Conservation (phyloP, 805 yeast genomes). For the Saccharomycopsis fibuligera region DNA sequence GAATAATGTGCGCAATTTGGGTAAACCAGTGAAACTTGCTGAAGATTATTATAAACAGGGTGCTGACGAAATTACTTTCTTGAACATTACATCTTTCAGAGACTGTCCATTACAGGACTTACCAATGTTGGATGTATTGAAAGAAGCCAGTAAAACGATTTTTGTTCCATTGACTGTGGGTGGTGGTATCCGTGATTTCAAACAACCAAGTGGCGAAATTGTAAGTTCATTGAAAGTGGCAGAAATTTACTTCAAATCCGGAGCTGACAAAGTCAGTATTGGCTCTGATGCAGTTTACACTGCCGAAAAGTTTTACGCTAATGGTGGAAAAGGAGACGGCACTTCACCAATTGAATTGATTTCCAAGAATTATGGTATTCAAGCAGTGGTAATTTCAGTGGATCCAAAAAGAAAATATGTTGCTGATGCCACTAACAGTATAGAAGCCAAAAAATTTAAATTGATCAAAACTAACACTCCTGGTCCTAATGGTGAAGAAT, state of each 20-base stretch:
- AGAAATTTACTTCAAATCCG: slow-evolving; percentile 83
- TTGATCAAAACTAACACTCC: slow-evolving; percentile 55
- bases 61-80: slow-evolving; percentile 93
- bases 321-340: slow-evolving; percentile 57
- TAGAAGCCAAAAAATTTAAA: slow-evolving; percentile 48
- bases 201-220: slow-evolving; percentile 74
- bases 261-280: slow-evolving; percentile 96
- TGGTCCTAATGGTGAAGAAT: slow-evolving; percentile 87
- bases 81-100: slow-evolving; percentile 92
- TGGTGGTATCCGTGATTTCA: slow-evolving; percentile 91
- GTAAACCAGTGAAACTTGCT: slow-evolving; percentile 94
- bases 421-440: slow-evolving; percentile 33
- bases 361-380: slow-evolving; percentile 86
- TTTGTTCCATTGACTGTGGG: slow-evolving; percentile 98
- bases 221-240: slow-evolving; percentile 91
- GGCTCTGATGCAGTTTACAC: slow-evolving; percentile 96
- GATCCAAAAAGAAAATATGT: slow-evolving; percentile 85
- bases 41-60: slow-evolving; percentile 88
- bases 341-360: slow-evolving; percentile 88
- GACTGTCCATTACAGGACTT: slow-evolving; percentile 88
- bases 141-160: slow-evolving; percentile 75
- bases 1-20: slow-evolving; percentile 77
- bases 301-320: slow-evolving; percentile 72
- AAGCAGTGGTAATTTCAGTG: slow-evolving; percentile 97
- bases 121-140: slow-evolving; percentile 91